Percentiles rank a stretch among this genome's conserved stretches.
Evolutionary conservation across 2,329 filamentous ascomycete genomes (phyloP).

Genomic region (Pleomassaria siparia): DNA sequence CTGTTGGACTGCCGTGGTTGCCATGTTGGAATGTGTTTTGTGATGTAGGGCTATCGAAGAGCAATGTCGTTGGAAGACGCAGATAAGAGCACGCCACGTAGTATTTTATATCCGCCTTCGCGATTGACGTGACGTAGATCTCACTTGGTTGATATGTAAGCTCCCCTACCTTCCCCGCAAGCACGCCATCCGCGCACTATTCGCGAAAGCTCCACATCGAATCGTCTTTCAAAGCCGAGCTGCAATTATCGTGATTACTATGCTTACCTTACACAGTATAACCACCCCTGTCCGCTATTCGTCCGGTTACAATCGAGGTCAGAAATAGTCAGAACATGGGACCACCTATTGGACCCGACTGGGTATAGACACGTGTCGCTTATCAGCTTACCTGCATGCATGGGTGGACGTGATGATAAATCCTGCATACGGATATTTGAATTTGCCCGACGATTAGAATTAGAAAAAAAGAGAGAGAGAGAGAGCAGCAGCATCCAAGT

Average conservation of each 20-base stretch:
- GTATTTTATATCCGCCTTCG: not conserved
- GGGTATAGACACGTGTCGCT: not conserved
- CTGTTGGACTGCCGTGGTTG: conserved; percentile 29
- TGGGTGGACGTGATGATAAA: conserved; percentile 2
- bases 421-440: not conserved
- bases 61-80: not conserved
- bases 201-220: conserved; percentile 14
- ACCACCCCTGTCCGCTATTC: conserved; percentile 3
- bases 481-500: no score
- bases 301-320: not conserved
- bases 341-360: not conserved
- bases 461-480: no score
- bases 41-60: not conserved
- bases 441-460: no score
- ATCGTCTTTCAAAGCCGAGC: conserved; percentile 22
- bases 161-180: conserved; percentile 31
- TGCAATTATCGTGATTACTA: conserved; percentile 3
- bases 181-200: conserved; percentile 32
- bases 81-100: not conserved
- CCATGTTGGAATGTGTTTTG: conserved; percentile 17
- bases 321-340: no score
- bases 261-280: no score
- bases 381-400: not conserved
- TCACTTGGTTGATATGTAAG: conserved; percentile 10
- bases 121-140: not conserved